Conservation (phyloP, 371 early-diverging fungal species). For the Mucor plumbeus region DNA sequence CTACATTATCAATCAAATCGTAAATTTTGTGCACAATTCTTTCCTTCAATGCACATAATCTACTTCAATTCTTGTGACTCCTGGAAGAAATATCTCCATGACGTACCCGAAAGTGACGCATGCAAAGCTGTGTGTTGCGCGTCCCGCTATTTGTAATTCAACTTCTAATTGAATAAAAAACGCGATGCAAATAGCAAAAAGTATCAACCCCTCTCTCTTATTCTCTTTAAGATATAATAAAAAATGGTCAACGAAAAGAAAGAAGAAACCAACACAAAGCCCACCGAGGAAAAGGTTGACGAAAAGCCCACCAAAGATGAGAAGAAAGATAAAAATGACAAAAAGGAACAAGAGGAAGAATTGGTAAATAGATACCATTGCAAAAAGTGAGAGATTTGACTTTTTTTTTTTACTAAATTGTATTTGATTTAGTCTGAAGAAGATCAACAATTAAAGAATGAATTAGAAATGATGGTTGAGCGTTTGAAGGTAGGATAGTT, state of each 20-base stretch:
- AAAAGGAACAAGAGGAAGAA: constrained; percentile 56
- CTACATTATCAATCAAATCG: not conserved
- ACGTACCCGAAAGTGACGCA: constrained; percentile 14
- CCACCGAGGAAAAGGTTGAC: constrained; percentile 26
- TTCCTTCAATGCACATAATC: not conserved
- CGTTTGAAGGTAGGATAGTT: constrained; percentile 70
- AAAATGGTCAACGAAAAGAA: constrained; percentile 34
- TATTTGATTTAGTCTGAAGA: constrained; percentile 84
- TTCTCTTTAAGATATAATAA: constrained; percentile 1
- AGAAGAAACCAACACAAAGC: constrained; percentile 24
- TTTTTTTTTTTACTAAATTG: not conserved
- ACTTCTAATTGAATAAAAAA: constrained; percentile 2
- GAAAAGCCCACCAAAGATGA: constrained; percentile 35
- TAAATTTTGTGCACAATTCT: not conserved
- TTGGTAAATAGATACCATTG: constrained; percentile 37
- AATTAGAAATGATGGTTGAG: constrained; percentile 93
- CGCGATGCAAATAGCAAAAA: constrained; percentile 16
- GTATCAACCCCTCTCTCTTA: constrained; percentile 8
- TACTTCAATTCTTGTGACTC: not conserved
- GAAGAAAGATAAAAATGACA: constrained; percentile 46
- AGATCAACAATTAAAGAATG: constrained; percentile 90
- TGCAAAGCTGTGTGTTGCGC: constrained; percentile 17
- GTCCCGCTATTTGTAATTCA: constrained; percentile 14
- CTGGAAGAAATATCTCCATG: not conserved
- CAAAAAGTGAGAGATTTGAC: not conserved